Evolutionary conservation across 108 stramenopile species (phyloP).

Genomic region (Skeletonema menzelii): DNA sequence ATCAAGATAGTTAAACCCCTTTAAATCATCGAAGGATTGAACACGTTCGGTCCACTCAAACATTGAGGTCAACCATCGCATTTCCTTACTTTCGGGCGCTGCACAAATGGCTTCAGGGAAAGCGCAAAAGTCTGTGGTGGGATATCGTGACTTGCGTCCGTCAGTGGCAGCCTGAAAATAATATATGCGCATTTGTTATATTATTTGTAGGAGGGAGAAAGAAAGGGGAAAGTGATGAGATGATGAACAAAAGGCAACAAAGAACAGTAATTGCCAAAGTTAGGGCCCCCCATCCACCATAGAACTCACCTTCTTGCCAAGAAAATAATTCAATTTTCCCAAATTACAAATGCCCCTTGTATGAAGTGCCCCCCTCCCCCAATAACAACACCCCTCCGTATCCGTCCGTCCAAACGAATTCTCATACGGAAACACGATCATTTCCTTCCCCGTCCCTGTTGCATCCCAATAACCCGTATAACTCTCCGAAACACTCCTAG

Average conservation of each 20-base stretch:
- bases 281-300: not conserved
- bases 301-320: conserved; percentile 27
- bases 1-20: conserved; percentile 27
- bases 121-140: conserved; percentile 6
- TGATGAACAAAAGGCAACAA: not conserved
- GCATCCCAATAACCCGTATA: conserved; percentile 49
- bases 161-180: conserved; percentile 27
- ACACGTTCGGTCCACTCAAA: conserved; percentile 48
- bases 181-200: not conserved
- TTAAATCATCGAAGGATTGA: conserved; percentile 38
- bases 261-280: not conserved
- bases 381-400: conserved; percentile 54
- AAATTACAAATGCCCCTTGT: conserved; percentile 46
- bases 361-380: conserved; percentile 55
- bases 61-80: conserved; percentile 31
- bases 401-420: conserved; percentile 45
- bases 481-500: conserved; percentile 16
- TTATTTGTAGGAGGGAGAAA: not conserved
- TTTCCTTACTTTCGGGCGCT: conserved; percentile 13
- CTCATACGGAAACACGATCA: conserved; percentile 18
- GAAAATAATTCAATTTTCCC: conserved; percentile 54
- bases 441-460: conserved; percentile 16
- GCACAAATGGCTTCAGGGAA: conserved; percentile 27
- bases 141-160: conserved; percentile 30
- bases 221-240: not conserved